Evolutionary conservation across 2,329 filamentous ascomycete species (phyloP).

Genomic region (Balansia obtecta): DNA sequence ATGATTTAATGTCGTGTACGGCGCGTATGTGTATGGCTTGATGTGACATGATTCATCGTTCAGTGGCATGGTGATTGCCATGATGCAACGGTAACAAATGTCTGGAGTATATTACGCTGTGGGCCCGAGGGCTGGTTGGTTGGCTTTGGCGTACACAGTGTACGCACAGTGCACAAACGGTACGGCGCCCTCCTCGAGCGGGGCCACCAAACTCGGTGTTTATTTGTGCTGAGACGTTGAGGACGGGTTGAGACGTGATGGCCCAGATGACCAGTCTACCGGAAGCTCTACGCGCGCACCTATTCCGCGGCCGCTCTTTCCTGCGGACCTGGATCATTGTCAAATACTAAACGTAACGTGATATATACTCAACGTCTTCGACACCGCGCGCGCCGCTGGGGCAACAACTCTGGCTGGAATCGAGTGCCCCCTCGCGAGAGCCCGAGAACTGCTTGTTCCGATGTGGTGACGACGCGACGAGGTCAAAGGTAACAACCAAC

Average conservation of each 20-base stretch:
- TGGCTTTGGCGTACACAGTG: too few relatives aligned
- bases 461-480: conserved; percentile 1
- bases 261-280: not conserved
- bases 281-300: not conserved
- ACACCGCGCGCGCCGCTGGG: too few relatives aligned
- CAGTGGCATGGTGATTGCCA: too few relatives aligned
- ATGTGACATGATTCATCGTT: too few relatives aligned
- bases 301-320: not conserved
- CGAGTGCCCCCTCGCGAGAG: not conserved
- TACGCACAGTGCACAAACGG: not conserved
- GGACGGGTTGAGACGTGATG: not conserved
- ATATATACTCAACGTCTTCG: too few relatives aligned
- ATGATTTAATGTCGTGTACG: not conserved
- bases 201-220: not conserved
- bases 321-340: not conserved
- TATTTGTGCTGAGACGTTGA: too few relatives aligned
- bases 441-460: not conserved
- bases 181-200: not conserved
- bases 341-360: too few relatives aligned
- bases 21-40: too few relatives aligned
- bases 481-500: not conserved
- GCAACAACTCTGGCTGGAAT: too few relatives aligned
- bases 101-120: too few relatives aligned
- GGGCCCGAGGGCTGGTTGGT: too few relatives aligned
- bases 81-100: too few relatives aligned